These are phyloP conservation scores for Scenedesmus sp. DNA, from an alignment of 163 green algal genomes.

Conservation along the genomic window DNA sequence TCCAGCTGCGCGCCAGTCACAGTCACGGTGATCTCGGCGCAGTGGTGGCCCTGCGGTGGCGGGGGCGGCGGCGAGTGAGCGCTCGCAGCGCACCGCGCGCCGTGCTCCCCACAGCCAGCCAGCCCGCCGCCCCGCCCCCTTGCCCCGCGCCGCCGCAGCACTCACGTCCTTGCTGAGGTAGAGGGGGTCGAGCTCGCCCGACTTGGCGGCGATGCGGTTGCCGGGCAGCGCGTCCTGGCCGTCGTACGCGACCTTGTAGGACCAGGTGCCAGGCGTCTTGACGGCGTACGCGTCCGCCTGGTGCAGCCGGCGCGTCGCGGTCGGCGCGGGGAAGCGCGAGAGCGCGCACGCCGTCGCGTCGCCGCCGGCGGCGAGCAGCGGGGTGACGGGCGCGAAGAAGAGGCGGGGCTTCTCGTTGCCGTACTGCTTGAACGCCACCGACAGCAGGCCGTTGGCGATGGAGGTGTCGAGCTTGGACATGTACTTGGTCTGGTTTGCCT, in stretches of 20 bases:
- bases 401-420: slow-evolving; percentile 19
- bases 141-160: not conserved
- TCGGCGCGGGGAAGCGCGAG: not conserved
- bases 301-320: slow-evolving; percentile 2
- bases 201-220: slow-evolving; percentile 25
- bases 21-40: slow-evolving; percentile 24
- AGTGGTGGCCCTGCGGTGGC: slow-evolving; percentile 27
- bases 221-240: not conserved
- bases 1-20: slow-evolving; percentile 14
- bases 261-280: slow-evolving; percentile 14
- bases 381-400: slow-evolving; percentile 15
- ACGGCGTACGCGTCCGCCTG: not conserved
- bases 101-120: no score
- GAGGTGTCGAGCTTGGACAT: slow-evolving; percentile 5
- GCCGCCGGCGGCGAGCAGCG: not conserved
- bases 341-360: slow-evolving; percentile 5
- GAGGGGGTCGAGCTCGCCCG: slow-evolving; percentile 26
- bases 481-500: slow-evolving; percentile 27
- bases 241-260: slow-evolving; percentile 35
- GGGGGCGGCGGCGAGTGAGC: no score
- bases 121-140: no score
- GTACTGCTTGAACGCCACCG: slow-evolving; percentile 37
- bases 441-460: slow-evolving; percentile 1
- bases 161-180: slow-evolving; percentile 32
- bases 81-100: no score